Conservation (phyloP, 345 rosid species). For the Toxicodendron radicans region DNA sequence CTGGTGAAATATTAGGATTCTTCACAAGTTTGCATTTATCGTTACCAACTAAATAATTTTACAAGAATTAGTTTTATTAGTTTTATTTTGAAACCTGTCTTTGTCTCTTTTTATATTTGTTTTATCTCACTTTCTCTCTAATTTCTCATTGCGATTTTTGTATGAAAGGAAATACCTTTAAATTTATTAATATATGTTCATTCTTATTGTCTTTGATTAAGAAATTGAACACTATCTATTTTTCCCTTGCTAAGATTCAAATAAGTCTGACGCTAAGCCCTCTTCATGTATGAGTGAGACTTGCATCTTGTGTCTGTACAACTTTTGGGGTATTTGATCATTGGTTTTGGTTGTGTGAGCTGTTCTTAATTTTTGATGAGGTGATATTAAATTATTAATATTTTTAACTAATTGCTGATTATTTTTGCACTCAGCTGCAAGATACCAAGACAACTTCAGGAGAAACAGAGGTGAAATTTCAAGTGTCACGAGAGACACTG, state of each 20-base stretch:
- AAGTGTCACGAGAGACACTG: constrained; percentile 60
- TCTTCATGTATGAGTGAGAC: not conserved
- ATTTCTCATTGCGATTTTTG: not conserved
- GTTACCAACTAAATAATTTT: no score
- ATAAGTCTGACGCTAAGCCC: not conserved
- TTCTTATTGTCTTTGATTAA: not conserved
- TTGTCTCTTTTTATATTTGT: no score
- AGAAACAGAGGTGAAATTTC: constrained; percentile 64
- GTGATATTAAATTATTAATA: not conserved
- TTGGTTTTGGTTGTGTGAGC: not conserved
- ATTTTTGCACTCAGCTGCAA: constrained; percentile 43
- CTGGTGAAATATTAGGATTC: no score
- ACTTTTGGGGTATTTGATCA: not conserved
- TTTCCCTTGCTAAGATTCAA: not conserved
- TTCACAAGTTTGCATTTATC: no score
- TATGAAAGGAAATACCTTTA: not conserved
- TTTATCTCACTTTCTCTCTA: no score
- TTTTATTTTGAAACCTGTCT: no score
- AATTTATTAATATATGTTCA: not conserved
- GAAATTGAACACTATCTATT: not conserved
- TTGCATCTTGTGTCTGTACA: not conserved
- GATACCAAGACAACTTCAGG: constrained; percentile 53
- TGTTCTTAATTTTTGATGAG: not conserved
- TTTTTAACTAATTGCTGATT: constrained; percentile 7
- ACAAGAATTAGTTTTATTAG: no score